Evolutionary conservation across 345 rosid genomes (phyloP).

Genomic region (Balakata baccata): DNA sequence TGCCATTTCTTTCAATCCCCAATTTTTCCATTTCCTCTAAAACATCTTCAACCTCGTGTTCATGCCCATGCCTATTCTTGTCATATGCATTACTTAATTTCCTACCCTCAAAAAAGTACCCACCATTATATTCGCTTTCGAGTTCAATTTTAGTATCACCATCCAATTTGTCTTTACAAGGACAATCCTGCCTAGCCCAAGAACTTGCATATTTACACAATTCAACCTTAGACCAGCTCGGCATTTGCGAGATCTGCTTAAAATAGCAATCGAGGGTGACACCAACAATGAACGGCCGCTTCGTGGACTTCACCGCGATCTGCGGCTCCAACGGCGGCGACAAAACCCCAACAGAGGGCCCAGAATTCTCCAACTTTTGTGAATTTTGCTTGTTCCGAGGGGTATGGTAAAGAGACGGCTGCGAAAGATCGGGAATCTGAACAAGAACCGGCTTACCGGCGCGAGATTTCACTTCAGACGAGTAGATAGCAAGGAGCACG

Average conservation of each 20-base stretch:
- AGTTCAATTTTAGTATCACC: constrained; percentile 21
- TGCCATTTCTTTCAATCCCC: constrained; percentile 33
- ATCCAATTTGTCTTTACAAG: constrained; percentile 54
- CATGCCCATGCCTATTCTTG: background rate
- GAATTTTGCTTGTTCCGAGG: constrained; percentile 42
- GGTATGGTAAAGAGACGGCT: constrained; percentile 81
- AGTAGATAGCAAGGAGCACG: constrained; percentile 82
- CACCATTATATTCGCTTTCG: constrained; percentile 23
- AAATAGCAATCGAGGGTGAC: constrained; percentile 68
- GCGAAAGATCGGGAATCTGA: constrained; percentile 78
- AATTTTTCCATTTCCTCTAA: constrained; percentile 41
- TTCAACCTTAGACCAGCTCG: constrained; percentile 81
- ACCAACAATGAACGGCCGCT: constrained; percentile 63
- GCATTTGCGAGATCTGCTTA: constrained; percentile 79
- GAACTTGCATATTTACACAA: constrained; percentile 53
- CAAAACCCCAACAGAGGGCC: constrained; percentile 49
- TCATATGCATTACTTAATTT: constrained; percentile 18
- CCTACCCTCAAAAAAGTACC: constrained; percentile 22
- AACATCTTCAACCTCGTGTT: constrained; percentile 30
- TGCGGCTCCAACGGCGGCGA: constrained; percentile 72
- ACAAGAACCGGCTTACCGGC: constrained; percentile 70
- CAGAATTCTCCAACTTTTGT: constrained; percentile 29
- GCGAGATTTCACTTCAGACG: constrained; percentile 71
- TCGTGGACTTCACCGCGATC: constrained; percentile 78
- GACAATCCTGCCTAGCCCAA: constrained; percentile 91